Base-by-base conservation (phyloP, 139 green algal genomes). In the Micromonas pusilla region DNA sequence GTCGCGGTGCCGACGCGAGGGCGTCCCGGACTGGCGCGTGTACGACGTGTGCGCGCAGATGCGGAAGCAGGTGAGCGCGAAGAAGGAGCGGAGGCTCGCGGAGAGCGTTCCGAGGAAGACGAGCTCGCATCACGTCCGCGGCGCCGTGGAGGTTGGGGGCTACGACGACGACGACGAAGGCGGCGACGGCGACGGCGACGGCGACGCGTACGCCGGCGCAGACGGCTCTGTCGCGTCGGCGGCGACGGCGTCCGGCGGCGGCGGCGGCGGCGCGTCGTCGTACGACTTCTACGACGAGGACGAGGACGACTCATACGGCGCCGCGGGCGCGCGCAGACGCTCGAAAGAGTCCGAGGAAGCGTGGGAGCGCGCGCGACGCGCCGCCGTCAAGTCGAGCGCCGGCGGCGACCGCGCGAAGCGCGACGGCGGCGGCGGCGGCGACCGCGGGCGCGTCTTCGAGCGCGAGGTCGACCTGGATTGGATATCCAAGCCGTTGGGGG, bases 41-140 rank as follows among this genome's bases (percentile, higher is more conserved):
- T 75, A 62, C 30, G 68, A 75, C 37, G 68, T 75, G 36, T 75
- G 68, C 68, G 68, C 68, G 36, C 68, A 75, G 37, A 60, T 75
- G 37, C 68, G 68, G 34, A 21, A 30, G 3, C 68, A 75, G 37
- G 37, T 32, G 3, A 39, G 36, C 4, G 23, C 28, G 21, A 75
- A 62, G 53, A 32, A 32, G 23, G 23, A 30, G 1, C 20, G 4
- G 4, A 32, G 65, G 13, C 28, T 72, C 4, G 65, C 28, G 45
- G 45, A 9, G 9, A 9, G 16, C 9, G 16, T 57, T 9, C 45
- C 45, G 45, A 16, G 9, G 9, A 57, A 57, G 45, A 23, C 45
- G 45, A 57, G 45, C 9, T 57, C 45, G 45, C 45, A 57, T 16
- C 45, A 57, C 45, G 45, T 57, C 45, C 16, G 16, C 45, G 45